Percentiles rank a stretch among this genome's conserved stretches.
phyloP scores from a whole-genome alignment of 2,329 filamentous ascomycete species.

The Endocalyx cinctus region DNA sequence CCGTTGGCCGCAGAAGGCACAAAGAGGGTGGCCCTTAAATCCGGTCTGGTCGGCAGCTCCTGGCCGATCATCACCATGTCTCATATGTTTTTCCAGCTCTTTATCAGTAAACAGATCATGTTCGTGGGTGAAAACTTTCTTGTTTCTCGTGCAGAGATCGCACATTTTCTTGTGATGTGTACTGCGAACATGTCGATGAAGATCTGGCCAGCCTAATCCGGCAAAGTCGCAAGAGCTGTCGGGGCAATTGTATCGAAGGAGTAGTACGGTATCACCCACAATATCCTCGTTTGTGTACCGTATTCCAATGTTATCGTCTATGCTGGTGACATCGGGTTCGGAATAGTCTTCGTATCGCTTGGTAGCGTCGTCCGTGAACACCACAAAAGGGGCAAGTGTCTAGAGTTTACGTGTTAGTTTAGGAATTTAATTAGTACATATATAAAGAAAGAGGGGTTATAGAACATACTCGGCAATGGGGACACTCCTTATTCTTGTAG shows the following conservation, averaged over 20 bases:
- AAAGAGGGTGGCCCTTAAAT: slow-evolving; percentile 93
- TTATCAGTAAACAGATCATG: slow-evolving; percentile 83
- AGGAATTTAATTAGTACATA: background rate
- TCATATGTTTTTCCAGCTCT: slow-evolving; percentile 83
- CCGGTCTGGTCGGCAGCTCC: slow-evolving; percentile 89
- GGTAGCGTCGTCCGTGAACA: slow-evolving; percentile 81
- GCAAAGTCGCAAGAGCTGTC: slow-evolving; percentile 71
- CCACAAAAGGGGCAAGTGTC: slow-evolving; percentile 73
- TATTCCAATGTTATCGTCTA: slow-evolving; percentile 84
- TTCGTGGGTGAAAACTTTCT: slow-evolving; percentile 98
- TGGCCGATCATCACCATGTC: slow-evolving; percentile 82
- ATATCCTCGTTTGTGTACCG: slow-evolving; percentile 86
- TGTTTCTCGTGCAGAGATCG: slow-evolving; percentile 65
- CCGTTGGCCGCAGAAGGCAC: slow-evolving; percentile 82
- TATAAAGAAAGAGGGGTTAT: background rate
- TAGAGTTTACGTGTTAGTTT: slow-evolving; percentile 8
- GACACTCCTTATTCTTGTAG: slow-evolving; percentile 94
- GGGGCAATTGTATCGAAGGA: slow-evolving; percentile 93
- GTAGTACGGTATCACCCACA: slow-evolving; percentile 80
- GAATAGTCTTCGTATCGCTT: slow-evolving; percentile 86
- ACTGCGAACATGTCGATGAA: slow-evolving; percentile 76
- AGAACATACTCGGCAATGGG: slow-evolving; percentile 78
- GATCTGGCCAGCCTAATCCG: slow-evolving; percentile 68
- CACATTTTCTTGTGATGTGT: slow-evolving; percentile 69
- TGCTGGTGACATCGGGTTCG: slow-evolving; percentile 66